Evolutionary conservation across 768 basidiomycete species (phyloP), one percentile per base, ranked within the genome.

Genomic region (Cyclocybe aegerita): DNA sequence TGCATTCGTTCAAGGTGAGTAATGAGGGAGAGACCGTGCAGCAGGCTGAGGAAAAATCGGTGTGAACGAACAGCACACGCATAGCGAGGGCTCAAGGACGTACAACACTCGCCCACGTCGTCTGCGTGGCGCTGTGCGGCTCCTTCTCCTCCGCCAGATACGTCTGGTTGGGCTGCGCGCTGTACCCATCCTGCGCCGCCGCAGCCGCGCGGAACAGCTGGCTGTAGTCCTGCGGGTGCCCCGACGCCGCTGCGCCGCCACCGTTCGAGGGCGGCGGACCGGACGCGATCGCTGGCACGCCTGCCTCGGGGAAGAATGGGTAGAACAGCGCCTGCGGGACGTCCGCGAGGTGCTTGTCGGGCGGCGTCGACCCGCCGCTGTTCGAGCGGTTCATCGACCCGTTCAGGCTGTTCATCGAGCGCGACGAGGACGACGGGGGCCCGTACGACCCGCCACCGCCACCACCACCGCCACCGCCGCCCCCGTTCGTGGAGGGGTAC

Each of bases 261-360:
- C 42, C 41, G 46, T 48, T 51, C 31, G 60, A 42, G 43, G 58
- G 45, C 42, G 51, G 17, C 30, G 52, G 9, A 14, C 43, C 39
- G 1, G 57, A 17, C 34, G 35, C 41, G 40, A 57, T 57, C 29
- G 62, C 34, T 46, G 60, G 49, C 39, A 58, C 48, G 29, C 60
- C 53, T 47, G 58, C 72, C 56, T 89, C 87, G 0, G 87, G 83
- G 60, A 77, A 89, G 71, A 89, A 88, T 0, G 89, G 89, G 59
- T 88, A 92, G 69, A 92, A 91, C 39, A 90, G 65, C 30, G 75
- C 78, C 5, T 78, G 70, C 1, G 88, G 87, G 39, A 91, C 74
- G 14, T 90, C 87, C 1, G 81, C 83, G 33, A 90, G 77, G 46
- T 70, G 69, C 49, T 72, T 74, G 42, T 67, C 67, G 0, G 71